Evolutionary conservation across 1,139 yeast species (phyloP).

Genomic region (Taiozyma sp.): DNA sequence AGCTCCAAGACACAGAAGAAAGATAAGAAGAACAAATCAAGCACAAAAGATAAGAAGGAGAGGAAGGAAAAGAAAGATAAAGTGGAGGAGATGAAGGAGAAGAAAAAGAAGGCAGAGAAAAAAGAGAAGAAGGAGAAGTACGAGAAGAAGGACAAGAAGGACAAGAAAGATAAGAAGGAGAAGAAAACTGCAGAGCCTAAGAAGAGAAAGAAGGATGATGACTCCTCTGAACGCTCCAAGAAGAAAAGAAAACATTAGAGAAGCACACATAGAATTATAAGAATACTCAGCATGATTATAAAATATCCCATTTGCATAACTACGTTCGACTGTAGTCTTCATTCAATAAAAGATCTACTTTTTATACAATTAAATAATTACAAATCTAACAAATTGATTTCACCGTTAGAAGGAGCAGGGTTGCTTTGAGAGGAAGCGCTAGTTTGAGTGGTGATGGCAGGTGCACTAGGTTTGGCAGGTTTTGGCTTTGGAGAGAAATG

Average conservation of each 20-base stretch:
- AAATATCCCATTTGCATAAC: not conserved
- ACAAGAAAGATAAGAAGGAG: slow-evolving; percentile 26
- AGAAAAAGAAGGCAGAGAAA: slow-evolving; percentile 36
- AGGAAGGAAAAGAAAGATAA: slow-evolving; percentile 18
- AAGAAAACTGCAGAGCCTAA: slow-evolving; percentile 19
- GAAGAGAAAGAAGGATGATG: slow-evolving; percentile 20
- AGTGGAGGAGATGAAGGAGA: slow-evolving; percentile 21
- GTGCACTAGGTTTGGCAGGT: slow-evolving; percentile 16
- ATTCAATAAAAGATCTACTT: not conserved
- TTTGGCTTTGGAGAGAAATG: slow-evolving; percentile 15
- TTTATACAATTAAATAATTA: not conserved
- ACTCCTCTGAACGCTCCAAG: slow-evolving; percentile 20
- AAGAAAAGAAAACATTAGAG: slow-evolving; percentile 17
- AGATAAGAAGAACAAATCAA: slow-evolving; percentile 20
- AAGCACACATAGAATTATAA: slow-evolving; percentile 10
- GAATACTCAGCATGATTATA: not conserved
- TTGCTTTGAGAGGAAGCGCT: slow-evolving; percentile 11
- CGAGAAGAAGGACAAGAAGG: not conserved
- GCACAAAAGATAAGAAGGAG: slow-evolving; percentile 17
- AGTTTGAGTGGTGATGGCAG: slow-evolving; percentile 11
- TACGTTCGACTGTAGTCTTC: not conserved
- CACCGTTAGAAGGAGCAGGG: slow-evolving; percentile 5
- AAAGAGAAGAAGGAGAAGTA: slow-evolving; percentile 34
- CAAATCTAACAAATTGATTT: not conserved
- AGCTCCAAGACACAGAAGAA: slow-evolving; percentile 16